Percentiles rank a stretch among this genome's conserved stretches.
Evolutionary conservation across 106 monocot genomes (phyloP).

Genomic region (Amphibolis antarctica): DNA sequence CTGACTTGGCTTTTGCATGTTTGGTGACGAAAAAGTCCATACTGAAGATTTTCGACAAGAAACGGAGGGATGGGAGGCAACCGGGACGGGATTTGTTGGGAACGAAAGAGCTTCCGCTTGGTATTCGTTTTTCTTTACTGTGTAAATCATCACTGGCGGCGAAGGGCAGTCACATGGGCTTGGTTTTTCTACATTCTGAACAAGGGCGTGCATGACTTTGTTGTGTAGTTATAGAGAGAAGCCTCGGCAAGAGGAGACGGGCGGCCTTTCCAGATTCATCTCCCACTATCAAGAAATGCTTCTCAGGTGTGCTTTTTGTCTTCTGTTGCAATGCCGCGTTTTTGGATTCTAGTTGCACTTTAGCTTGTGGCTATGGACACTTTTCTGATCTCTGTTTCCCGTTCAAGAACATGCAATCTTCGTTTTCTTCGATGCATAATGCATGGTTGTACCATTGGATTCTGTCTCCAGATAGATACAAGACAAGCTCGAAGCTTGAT

Average conservation of each 20-base stretch:
- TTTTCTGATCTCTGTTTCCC: too few species aligned
- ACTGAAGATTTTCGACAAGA: conserved; percentile 3
- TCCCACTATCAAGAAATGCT: conserved; percentile 43
- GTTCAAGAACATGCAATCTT: not conserved
- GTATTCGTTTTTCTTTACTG: not conserved
- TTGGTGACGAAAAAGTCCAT: not conserved
- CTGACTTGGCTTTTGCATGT: not conserved
- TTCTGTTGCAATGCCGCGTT: too few species aligned
- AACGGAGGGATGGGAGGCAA: not conserved
- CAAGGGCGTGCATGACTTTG: not conserved
- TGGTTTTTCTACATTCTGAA: conserved; percentile 1
- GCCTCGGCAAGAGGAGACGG: conserved; percentile 22
- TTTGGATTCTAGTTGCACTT: too few species aligned
- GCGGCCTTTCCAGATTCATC: conserved; percentile 38
- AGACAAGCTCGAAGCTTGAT: conserved; percentile 39
- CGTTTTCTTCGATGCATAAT: too few species aligned
- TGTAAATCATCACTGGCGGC: too few species aligned
- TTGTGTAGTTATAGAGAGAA: conserved; percentile 33
- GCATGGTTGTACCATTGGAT: not conserved
- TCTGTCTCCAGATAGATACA: conserved; percentile 50
- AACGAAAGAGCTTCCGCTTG: not conserved
- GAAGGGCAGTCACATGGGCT: too few species aligned
- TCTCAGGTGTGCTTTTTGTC: conserved; percentile 40
- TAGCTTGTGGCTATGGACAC: too few species aligned
- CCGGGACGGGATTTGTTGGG: not conserved